phyloP scores from a whole-genome alignment of 352 stramenopile genomes.

The Thalassiosira hispida region DNA sequence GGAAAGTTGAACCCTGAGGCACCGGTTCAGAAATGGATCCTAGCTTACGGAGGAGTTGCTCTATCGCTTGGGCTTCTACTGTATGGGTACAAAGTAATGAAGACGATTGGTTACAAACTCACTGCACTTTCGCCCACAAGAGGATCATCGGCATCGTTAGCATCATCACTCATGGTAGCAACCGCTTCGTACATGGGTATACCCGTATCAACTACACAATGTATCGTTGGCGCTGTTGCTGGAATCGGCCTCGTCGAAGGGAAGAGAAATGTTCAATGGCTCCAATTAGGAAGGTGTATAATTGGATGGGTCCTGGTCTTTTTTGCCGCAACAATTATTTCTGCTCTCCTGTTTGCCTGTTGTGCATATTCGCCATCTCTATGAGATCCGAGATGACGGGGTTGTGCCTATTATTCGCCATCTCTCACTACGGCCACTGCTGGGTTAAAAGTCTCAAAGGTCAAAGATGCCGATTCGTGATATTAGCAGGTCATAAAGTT shows the following conservation, averaged over 20 bases:
- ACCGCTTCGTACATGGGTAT: slow-evolving; percentile 51
- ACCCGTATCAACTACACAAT: slow-evolving; percentile 38
- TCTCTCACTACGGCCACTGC: no score
- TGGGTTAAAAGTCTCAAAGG: no score
- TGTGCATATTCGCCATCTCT: slow-evolving; percentile 29
- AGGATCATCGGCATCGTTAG: slow-evolving; percentile 86
- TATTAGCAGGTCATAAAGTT: no score
- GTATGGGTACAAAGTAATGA: slow-evolving; percentile 86
- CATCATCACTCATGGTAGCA: slow-evolving; percentile 75
- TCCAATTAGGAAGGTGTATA: slow-evolving; percentile 11
- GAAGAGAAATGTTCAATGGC: slow-evolving; percentile 27
- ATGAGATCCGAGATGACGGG: no score
- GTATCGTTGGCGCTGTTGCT: slow-evolving; percentile 36
- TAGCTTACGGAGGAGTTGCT: slow-evolving; percentile 80
- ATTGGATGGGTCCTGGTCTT: slow-evolving; percentile 36
- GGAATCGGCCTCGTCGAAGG: slow-evolving; percentile 26
- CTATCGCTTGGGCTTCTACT: slow-evolving; percentile 70
- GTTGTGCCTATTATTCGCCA: no score
- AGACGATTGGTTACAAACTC: slow-evolving; percentile 72
- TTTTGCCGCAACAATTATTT: slow-evolving; percentile 29
- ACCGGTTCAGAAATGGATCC: slow-evolving; percentile 76
- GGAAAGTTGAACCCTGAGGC: slow-evolving; percentile 52
- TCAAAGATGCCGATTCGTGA: no score
- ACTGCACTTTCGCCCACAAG: slow-evolving; percentile 76
- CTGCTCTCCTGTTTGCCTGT: slow-evolving; percentile 46